Percentiles rank a stretch among this genome's conserved stretches.
Conservation (phyloP, 192 early-diverging fungal genomes). For the Umbelopsis sp. region DNA sequence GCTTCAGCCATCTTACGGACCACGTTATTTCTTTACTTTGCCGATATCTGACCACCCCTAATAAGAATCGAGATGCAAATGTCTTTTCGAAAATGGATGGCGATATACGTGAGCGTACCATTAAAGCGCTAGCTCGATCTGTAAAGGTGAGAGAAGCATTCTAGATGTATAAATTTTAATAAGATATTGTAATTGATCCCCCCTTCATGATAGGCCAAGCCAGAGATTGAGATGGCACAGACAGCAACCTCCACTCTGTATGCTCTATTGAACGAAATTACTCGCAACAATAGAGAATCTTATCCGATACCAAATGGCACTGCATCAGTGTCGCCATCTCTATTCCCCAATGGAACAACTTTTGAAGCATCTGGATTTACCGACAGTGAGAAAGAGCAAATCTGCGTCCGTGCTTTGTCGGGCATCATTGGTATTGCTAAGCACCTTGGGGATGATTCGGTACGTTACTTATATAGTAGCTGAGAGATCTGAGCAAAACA, state of each 20-base stretch:
- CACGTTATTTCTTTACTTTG: conserved; percentile 49
- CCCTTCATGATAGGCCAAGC: conserved; percentile 20
- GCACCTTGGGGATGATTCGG: conserved; percentile 55
- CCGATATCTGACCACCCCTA: conserved; percentile 55
- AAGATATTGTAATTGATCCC: background rate
- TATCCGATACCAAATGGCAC: background rate
- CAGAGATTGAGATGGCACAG: conserved; percentile 24
- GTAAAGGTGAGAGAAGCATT: conserved; percentile 38
- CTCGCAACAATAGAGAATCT: conserved; percentile 14
- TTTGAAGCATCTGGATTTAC: conserved; percentile 29
- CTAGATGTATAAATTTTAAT: background rate
- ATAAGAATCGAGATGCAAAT: background rate
- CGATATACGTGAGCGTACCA: conserved; percentile 35
- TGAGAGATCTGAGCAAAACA: background rate
- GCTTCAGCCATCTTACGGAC: conserved; percentile 31
- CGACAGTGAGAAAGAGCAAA: conserved; percentile 45
- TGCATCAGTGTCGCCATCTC: background rate
- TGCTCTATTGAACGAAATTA: conserved; percentile 41
- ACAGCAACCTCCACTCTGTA: conserved; percentile 40
- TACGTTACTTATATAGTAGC: conserved; percentile 17
- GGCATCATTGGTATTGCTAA: conserved; percentile 57
- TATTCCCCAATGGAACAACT: conserved; percentile 3
- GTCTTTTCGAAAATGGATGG: background rate
- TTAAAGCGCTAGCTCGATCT: conserved; percentile 51
- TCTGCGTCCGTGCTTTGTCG: conserved; percentile 53